Percentiles rank a stretch among this genome's conserved stretches.
These are phyloP conservation scores for Colletotrichum tamarilloi DNA, from an alignment of 2,329 filamentous ascomycete genomes.

Conservation along the genomic window DNA sequence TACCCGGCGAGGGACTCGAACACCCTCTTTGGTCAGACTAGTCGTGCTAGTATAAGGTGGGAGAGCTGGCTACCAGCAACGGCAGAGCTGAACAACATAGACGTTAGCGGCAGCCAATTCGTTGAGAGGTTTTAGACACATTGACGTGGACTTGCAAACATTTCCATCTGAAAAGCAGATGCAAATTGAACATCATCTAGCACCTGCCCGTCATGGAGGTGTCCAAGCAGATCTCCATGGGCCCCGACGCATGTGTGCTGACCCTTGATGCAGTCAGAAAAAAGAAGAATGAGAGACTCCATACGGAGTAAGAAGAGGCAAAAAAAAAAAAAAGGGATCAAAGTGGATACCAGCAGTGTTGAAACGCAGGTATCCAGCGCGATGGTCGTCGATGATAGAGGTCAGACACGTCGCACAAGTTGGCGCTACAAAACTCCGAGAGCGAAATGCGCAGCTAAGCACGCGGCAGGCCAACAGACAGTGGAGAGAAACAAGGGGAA, in stretches of 20 bases:
- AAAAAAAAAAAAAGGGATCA: too few relatives aligned
- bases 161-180: background rate
- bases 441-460: conserved; percentile 1
- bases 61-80: background rate
- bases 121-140: background rate
- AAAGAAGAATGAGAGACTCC: background rate
- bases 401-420: background rate
- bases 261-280: background rate
- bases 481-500: too few relatives aligned
- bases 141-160: background rate
- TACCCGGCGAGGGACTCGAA: background rate
- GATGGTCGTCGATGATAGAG: background rate
- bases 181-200: background rate
- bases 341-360: background rate
- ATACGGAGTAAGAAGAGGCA: too few relatives aligned
- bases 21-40: background rate
- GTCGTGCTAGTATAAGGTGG: too few relatives aligned
- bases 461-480: background rate
- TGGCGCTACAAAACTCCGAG: conserved; percentile 8
- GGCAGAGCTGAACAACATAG: background rate
- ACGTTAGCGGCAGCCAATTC: background rate
- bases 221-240: background rate
- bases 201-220: background rate
- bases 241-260: background rate
- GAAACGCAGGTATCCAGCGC: background rate